These are phyloP conservation scores for Gossypium australe DNA, from an alignment of 345 rosid species.

Conservation along the genomic window DNA sequence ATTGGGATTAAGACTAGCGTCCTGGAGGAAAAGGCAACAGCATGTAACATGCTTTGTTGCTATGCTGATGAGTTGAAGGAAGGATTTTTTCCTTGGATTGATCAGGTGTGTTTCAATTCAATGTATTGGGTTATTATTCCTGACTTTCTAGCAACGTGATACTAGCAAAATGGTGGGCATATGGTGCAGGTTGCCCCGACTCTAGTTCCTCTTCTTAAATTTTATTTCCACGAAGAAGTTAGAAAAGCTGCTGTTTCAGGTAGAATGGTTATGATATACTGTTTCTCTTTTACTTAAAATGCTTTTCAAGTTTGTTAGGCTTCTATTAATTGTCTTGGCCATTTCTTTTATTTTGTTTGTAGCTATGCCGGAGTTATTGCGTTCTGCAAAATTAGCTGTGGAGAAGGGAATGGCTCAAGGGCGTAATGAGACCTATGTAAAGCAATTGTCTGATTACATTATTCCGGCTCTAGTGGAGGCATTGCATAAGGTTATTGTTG, in stretches of 20 bases:
- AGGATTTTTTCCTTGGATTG: conserved; percentile 99
- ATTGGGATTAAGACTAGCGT: conserved; percentile 97
- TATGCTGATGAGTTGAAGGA: conserved; percentile 98
- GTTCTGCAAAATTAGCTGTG: conserved; percentile 88
- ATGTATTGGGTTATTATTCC: conserved; percentile 8
- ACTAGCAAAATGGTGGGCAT: conserved; percentile 12
- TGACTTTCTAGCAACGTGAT: background rate
- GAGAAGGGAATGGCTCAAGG: conserved; percentile 86
- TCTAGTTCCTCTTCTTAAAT: conserved; percentile 86
- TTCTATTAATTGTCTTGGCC: background rate
- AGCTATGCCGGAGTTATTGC: conserved; percentile 98
- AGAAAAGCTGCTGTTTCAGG: conserved; percentile 99
- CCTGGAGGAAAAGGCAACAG: conserved; percentile 97
- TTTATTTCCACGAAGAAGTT: conserved; percentile 98
- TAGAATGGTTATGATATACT: conserved; percentile 20
- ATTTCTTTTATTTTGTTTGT: conserved; percentile 2
- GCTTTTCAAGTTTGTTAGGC: conserved; percentile 6
- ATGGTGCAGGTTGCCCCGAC: conserved; percentile 79
- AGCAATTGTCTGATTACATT: conserved; percentile 88
- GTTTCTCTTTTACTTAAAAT: background rate
- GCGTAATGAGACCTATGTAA: conserved; percentile 77
- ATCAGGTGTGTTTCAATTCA: conserved; percentile 51
- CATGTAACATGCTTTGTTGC: conserved; percentile 97
- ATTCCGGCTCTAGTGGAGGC: conserved; percentile 94
- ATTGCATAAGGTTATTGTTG: conserved; percentile 65